Evolutionary conservation across 108 stramenopile species (phyloP).

Genomic region (Skeletonema tropicum): DNA sequence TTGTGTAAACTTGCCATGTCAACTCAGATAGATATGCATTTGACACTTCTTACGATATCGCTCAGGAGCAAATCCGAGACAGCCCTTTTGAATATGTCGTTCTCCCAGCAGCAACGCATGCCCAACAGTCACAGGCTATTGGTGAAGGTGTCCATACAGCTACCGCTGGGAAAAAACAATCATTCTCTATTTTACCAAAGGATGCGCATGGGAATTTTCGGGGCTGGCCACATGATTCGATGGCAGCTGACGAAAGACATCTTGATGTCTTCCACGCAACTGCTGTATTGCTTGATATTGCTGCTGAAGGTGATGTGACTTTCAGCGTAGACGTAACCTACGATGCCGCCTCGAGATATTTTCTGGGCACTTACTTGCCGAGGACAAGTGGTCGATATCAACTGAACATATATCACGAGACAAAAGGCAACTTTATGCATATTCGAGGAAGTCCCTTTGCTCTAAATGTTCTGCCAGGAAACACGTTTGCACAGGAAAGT

Average conservation of each 20-base stretch:
- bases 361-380: conserved; percentile 9
- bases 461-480: conserved; percentile 25
- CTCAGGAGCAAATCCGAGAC: conserved; percentile 26
- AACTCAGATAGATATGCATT: neutral
- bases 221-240: conserved; percentile 12
- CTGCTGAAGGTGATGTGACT: neutral
- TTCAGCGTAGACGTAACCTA: conserved; percentile 24
- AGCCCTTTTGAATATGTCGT: conserved; percentile 36
- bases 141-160: conserved; percentile 40
- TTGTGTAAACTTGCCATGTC: neutral
- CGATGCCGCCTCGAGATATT: conserved; percentile 13
- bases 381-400: conserved; percentile 24
- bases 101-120: conserved; percentile 20
- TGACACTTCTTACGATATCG: neutral
- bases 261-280: conserved; percentile 23
- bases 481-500: conserved; percentile 39
- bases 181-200: conserved; percentile 26
- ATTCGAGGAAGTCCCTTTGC: conserved; percentile 49
- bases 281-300: conserved; percentile 14
- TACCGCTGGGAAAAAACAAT: conserved; percentile 36
- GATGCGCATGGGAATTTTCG: conserved; percentile 44
- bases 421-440: conserved; percentile 10
- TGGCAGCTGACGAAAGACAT: conserved; percentile 11
- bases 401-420: conserved; percentile 19
- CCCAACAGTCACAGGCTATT: conserved; percentile 23